Evolutionary conservation across 768 basidiomycete genomes (phyloP).

Genomic region (Russula brevipes): DNA sequence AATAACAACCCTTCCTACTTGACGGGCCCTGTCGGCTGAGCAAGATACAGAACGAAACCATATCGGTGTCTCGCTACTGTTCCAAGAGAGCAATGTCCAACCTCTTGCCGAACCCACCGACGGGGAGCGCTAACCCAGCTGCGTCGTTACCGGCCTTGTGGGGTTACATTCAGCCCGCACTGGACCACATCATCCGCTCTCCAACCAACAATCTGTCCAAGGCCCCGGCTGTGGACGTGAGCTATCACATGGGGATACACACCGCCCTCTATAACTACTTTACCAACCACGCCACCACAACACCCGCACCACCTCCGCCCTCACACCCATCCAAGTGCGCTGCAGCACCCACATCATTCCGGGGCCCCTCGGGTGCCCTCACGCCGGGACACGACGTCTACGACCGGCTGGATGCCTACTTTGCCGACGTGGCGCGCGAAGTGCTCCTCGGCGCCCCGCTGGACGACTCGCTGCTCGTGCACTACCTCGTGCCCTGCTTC

Average conservation of each 20-base stretch:
- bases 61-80: neutral
- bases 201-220: conserved; percentile 54
- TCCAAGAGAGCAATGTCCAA: conserved; percentile 6
- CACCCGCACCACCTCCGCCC: conserved; percentile 15
- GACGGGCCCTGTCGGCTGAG: conserved; percentile 5
- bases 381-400: conserved; percentile 54
- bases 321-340: conserved; percentile 5
- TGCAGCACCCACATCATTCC: neutral
- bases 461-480: conserved; percentile 57
- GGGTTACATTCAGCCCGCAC: conserved; percentile 68
- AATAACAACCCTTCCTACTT: neutral
- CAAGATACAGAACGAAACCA: neutral
- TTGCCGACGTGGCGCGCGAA: conserved; percentile 38
- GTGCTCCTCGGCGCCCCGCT: neutral
- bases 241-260: conserved; percentile 71
- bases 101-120: conserved; percentile 19
- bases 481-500: conserved; percentile 68
- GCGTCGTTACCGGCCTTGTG: conserved; percentile 67
- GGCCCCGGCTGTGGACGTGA: conserved; percentile 65
- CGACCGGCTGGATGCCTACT: conserved; percentile 68
- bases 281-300: conserved; percentile 28
- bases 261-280: conserved; percentile 82
- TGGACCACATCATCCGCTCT: conserved; percentile 73
- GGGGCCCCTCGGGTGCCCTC: conserved; percentile 14
- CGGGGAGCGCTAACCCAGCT: conserved; percentile 60